These are phyloP conservation scores for Sideroxylon spinosum DNA, from an alignment of 179 eudicot genomes.

Conservation along the genomic window DNA sequence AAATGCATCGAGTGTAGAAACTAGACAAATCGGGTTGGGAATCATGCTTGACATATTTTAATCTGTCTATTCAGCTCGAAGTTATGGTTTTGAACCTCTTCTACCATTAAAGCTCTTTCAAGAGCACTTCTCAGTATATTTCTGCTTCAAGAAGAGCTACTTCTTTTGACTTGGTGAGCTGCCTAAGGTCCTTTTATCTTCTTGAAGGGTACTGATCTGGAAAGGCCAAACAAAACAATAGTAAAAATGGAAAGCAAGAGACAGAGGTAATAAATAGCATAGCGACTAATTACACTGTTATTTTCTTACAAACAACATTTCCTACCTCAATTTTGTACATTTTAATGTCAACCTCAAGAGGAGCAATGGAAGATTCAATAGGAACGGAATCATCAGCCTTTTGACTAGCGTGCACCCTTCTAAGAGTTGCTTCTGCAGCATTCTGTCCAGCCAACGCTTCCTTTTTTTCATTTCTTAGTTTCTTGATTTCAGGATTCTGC, in stretches of 20 bases:
- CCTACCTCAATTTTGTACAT: slow-evolving; percentile 66
- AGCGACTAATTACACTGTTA: neutral
- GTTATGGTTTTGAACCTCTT: slow-evolving; percentile 92
- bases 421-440: slow-evolving; percentile 92
- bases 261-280: neutral
- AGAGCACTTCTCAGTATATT: slow-evolving; percentile 78
- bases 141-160: slow-evolving; percentile 86
- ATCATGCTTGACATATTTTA: slow-evolving; percentile 63
- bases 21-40: neutral
- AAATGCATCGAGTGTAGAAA: neutral
- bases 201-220: slow-evolving; percentile 65
- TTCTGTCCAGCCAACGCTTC: slow-evolving; percentile 87
- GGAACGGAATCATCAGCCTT: slow-evolving; percentile 66
- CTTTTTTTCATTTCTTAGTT: slow-evolving; percentile 66
- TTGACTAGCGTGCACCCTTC: slow-evolving; percentile 71
- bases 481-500: slow-evolving; percentile 81
- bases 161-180: slow-evolving; percentile 84
- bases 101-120: slow-evolving; percentile 82
- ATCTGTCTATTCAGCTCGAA: slow-evolving; percentile 75
- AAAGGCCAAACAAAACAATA: slow-evolving; percentile 1
- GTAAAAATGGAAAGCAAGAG: neutral
- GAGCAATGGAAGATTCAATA: slow-evolving; percentile 71
- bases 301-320: neutral
- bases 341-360: slow-evolving; percentile 86
- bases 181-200: slow-evolving; percentile 77